Percentiles rank a stretch among this genome's conserved stretches.
Conservation (phyloP, 1,139 yeast genomes). For the Protomyces arabidopsidicola region DNA sequence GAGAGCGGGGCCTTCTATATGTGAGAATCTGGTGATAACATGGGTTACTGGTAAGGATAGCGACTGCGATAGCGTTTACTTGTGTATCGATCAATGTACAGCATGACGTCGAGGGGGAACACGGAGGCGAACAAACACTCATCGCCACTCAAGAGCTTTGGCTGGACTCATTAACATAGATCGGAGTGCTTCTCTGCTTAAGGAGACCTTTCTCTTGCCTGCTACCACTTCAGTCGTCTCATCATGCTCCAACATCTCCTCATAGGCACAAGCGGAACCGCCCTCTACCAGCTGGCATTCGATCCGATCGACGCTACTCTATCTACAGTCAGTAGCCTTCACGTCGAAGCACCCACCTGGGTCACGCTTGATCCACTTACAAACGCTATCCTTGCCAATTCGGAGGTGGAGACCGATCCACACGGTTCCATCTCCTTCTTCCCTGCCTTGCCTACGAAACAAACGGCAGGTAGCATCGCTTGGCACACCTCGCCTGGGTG, state of each 20-base stretch:
- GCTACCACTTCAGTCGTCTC: not conserved
- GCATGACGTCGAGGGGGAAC: not conserved
- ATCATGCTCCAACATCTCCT: not conserved
- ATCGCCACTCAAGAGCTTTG: too few species aligned
- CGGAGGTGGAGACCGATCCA: not conserved
- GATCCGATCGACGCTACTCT: not conserved
- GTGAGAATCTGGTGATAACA: not conserved
- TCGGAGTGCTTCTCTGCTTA: too few species aligned
- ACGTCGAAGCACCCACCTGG: not conserved
- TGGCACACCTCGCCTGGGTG: not conserved
- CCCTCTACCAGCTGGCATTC: not conserved
- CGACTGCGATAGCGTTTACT: not conserved
- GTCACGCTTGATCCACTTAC: not conserved
- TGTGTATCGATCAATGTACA: not conserved
- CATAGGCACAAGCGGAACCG: not conserved
- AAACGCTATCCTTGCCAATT: not conserved
- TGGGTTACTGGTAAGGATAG: not conserved
- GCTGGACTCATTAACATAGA: too few species aligned
- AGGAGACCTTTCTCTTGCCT: too few species aligned
- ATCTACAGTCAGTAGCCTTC: not conserved
- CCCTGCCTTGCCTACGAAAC: not conserved
- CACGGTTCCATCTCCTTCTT: not conserved
- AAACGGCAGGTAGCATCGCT: too few species aligned
- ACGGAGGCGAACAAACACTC: too few species aligned
- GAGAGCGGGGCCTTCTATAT: constrained; percentile 44